Percentiles rank a stretch among this genome's conserved stretches.
phyloP scores from a whole-genome alignment of 148 eudicot species.

The Heliosperma pusillum region DNA sequence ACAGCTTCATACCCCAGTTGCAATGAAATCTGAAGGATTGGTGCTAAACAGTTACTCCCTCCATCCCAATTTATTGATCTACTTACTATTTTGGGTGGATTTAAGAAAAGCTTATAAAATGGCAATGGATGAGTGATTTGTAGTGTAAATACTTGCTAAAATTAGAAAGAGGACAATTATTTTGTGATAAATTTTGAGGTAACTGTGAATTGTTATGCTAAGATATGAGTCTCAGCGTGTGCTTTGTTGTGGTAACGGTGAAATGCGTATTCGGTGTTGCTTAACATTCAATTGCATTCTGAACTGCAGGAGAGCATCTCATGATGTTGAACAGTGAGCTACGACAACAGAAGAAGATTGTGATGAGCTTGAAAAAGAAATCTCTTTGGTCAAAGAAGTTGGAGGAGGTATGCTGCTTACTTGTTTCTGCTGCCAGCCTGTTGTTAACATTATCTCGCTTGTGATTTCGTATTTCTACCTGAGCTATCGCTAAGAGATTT shows the following conservation, averaged over 20 bases:
- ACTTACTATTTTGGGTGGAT: no score
- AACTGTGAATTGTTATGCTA: no score
- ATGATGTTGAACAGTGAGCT: slow-evolving; percentile 73
- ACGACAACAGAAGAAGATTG: slow-evolving; percentile 79
- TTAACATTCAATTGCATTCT: slow-evolving; percentile 13
- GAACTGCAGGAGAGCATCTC: slow-evolving; percentile 62
- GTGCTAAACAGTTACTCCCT: no score
- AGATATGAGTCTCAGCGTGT: not conserved
- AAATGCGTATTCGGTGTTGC: not conserved
- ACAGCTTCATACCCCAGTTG: no score
- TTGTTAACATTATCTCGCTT: not conserved
- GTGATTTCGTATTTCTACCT: no score
- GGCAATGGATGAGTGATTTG: no score
- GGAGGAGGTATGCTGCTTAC: slow-evolving; percentile 63
- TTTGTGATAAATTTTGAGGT: no score
- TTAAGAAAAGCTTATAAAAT: no score
- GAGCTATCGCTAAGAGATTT: not conserved
- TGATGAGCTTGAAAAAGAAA: slow-evolving; percentile 76
- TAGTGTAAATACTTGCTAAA: no score
- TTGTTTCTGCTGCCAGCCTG: slow-evolving; percentile 1
- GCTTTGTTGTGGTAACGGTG: not conserved
- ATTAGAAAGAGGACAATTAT: no score
- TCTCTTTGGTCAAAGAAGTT: slow-evolving; percentile 86
- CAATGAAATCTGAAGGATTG: no score
- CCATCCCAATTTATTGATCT: no score